A percentile compares a stretch with the other conserved stretches of the same genome.
Conservation (phyloP, 257 asterid genomes). For the Phtheirospermum japonicum region DNA sequence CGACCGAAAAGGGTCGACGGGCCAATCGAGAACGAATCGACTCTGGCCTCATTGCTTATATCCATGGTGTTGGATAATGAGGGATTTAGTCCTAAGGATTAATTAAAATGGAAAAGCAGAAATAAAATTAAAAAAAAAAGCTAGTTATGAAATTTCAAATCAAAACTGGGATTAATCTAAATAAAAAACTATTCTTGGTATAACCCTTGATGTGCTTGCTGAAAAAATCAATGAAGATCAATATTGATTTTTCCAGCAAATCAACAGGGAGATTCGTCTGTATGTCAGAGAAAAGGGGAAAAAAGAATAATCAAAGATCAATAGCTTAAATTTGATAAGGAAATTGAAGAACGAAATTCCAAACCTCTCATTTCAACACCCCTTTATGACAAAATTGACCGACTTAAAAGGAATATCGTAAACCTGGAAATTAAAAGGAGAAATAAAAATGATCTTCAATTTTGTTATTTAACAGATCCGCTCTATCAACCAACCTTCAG, state of each 20-base stretch:
- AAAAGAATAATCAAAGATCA: conserved; percentile 11
- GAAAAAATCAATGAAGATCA: too few species aligned
- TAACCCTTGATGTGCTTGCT: too few species aligned
- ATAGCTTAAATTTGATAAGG: conserved; percentile 5
- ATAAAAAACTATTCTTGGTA: too few species aligned
- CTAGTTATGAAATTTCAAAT: too few species aligned
- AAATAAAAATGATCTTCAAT: too few species aligned
- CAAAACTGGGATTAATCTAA: too few species aligned
- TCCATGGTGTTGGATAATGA: conserved; percentile 50
- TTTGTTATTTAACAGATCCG: too few species aligned
- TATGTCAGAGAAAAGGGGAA: background rate
- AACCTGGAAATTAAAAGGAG: background rate
- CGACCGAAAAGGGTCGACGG: conserved; percentile 84
- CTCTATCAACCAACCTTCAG: too few species aligned
- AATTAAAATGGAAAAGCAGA: background rate
- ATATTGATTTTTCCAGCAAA: conserved; percentile 8
- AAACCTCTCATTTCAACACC: conserved; percentile 21
- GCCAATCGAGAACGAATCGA: conserved; percentile 83
- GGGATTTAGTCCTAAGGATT: conserved; percentile 5
- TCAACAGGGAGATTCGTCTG: conserved; percentile 7
- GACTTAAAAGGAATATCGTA: background rate
- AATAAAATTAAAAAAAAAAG: too few species aligned
- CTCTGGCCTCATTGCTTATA: conserved; percentile 84
- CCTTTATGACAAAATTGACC: too few species aligned
- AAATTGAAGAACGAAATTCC: conserved; percentile 7